A percentile compares a stretch with the other conserved stretches of the same genome.
Conservation (phyloP, 2,329 filamentous ascomycete genomes). For the Raffaelea ambrosiae region DNA sequence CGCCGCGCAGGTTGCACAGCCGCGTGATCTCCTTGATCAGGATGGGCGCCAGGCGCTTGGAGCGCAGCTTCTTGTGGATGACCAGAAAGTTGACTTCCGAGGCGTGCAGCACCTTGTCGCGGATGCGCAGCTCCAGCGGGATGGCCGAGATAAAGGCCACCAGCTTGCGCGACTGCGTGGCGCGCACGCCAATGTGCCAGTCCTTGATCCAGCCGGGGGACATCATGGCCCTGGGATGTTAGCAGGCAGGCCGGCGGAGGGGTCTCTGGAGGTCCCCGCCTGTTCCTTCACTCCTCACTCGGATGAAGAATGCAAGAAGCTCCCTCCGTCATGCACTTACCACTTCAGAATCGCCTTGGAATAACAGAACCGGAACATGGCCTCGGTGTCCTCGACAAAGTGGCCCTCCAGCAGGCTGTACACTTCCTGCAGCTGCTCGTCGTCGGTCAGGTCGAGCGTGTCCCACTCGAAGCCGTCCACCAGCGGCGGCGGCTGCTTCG, state of each 20-base stretch:
- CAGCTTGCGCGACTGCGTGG: conserved; percentile 72
- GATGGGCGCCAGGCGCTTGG: conserved; percentile 84
- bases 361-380: conserved; percentile 97
- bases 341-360: conserved; percentile 82
- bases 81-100: conserved; percentile 98
- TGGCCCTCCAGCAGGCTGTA: conserved; percentile 87
- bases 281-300: too few relatives aligned
- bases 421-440: conserved; percentile 75
- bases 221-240: conserved; percentile 67
- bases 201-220: conserved; percentile 87
- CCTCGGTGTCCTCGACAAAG: conserved; percentile 95
- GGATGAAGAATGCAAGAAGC: too few relatives aligned
- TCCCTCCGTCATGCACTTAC: too few relatives aligned
- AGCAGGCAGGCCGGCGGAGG: not conserved
- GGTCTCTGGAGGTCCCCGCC: too few relatives aligned
- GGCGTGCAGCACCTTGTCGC: conserved; percentile 63
- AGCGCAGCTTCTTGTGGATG: conserved; percentile 93
- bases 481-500: conserved; percentile 67
- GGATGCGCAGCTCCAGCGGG: conserved; percentile 73
- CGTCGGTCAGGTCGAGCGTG: conserved; percentile 73
- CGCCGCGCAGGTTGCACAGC: conserved; percentile 74
- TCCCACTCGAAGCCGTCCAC: conserved; percentile 90
- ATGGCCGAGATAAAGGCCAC: conserved; percentile 96
- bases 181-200: conserved; percentile 93
- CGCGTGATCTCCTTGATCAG: conserved; percentile 97